Base-by-base conservation (phyloP, 805 yeast species). In the Metschnikowia peoriensis region DNA sequence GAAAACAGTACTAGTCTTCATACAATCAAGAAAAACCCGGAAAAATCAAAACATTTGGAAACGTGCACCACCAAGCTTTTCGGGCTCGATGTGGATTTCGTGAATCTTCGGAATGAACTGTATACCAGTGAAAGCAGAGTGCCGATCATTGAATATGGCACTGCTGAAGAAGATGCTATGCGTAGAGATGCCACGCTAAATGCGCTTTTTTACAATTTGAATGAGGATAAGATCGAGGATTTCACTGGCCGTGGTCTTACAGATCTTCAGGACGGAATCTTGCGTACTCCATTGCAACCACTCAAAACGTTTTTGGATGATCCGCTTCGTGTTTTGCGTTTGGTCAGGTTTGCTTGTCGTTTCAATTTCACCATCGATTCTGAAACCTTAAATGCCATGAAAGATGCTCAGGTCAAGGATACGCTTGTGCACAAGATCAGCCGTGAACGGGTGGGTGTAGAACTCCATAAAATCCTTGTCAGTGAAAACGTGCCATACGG, bases 101-200 rank as follows among this genome's bases (percentile, higher is more conserved):
- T 96, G 47, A 93, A 93, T 67, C 75, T 94, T 57, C 75, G 99
- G 57, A 84, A 86, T 38, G 99, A 94, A 65, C 87, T 82, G 61
- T 94, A 94, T 64, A 83, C 96, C 0, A 82, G 80, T 22, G 85
- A 86, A 38, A 86, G 96, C 46, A 73, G 99, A 49, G 90, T 94
- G n/a, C 99, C 99, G 1, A 67, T 73, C 1, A 83, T 89, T 40
- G 79, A 81, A 61, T 86, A 84, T 61, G 99, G 99, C 0, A 91
- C 98, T 0, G 93, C 98, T 0, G 79, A 81, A 55, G 88, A 93
- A 64, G 99, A 94, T 68, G 97, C 98, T 0, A 73, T 83, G 58
- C 79, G 99, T 62, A 78, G 99, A 64, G 99, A 94, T 71, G 98
- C 98, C 1, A 94, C 99, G 0, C 72, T 94, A 49, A 94, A 94